phyloP scores from a whole-genome alignment of 208 protist genomes.

The Leptomonas seymouri region DNA sequence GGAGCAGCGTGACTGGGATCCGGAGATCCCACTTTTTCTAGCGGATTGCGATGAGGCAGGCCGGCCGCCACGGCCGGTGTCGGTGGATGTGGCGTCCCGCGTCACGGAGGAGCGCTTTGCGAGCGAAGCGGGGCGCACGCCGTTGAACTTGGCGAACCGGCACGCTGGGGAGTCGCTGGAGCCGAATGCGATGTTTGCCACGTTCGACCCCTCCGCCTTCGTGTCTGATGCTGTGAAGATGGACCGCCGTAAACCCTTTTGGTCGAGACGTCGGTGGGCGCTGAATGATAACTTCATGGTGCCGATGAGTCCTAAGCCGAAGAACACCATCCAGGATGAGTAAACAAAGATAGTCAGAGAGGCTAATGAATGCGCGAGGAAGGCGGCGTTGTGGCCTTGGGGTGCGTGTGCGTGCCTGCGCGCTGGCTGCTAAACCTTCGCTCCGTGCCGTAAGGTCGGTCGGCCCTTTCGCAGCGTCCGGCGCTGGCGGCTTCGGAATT shows the following conservation, averaged over 20 bases:
- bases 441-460: too few species aligned
- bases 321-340: constrained; percentile 91
- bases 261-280: constrained; percentile 86
- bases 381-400: background rate
- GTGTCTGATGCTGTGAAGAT: constrained; percentile 49
- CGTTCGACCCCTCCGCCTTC: constrained; percentile 78
- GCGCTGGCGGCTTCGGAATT: too few species aligned
- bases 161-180: constrained; percentile 73
- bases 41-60: constrained; percentile 87
- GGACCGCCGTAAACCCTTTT: constrained; percentile 62
- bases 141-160: constrained; percentile 59
- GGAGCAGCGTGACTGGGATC: constrained; percentile 90
- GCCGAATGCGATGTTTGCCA: constrained; percentile 86
- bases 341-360: constrained; percentile 18
- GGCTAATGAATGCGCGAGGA: too few species aligned
- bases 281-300: constrained; percentile 89
- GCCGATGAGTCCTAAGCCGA: constrained; percentile 77
- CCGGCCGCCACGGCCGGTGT: constrained; percentile 37
- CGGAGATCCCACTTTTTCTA: constrained; percentile 85
- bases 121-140: constrained; percentile 35
- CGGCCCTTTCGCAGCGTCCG: too few species aligned
- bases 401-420: too few species aligned
- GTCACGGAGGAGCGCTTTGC: constrained; percentile 66
- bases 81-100: constrained; percentile 36
- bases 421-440: too few species aligned